A percentile compares a stretch with the other conserved stretches of the same genome.
phyloP scores from a whole-genome alignment of 768 basidiomycete genomes.

The button mushroom (Agaricus bisporus) region DNA sequence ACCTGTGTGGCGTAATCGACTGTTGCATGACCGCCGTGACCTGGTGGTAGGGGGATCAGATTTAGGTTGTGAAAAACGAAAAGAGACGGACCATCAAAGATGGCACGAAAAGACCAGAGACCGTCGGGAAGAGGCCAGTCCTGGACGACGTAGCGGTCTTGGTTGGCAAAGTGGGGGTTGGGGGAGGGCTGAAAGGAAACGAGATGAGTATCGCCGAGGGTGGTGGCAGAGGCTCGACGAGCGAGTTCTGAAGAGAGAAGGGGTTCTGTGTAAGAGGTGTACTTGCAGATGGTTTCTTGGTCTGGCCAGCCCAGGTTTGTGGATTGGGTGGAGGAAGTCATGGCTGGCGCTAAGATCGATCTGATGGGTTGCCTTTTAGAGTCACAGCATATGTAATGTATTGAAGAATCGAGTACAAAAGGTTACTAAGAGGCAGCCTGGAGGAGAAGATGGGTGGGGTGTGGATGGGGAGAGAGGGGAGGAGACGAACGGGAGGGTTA shows the following conservation, averaged over 20 bases:
- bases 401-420: neutral
- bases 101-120: slow-evolving; percentile 37
- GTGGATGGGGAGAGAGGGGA: neutral
- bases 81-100: slow-evolving; percentile 39
- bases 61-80: neutral
- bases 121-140: slow-evolving; percentile 33
- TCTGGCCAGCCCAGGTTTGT: slow-evolving; percentile 33
- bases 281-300: slow-evolving; percentile 25
- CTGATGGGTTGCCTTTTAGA: slow-evolving; percentile 3
- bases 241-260: slow-evolving; percentile 33
- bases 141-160: slow-evolving; percentile 39
- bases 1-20: slow-evolving; percentile 31
- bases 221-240: slow-evolving; percentile 27
- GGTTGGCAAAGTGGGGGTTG: slow-evolving; percentile 30
- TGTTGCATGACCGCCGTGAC: slow-evolving; percentile 42
- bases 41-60: slow-evolving; percentile 17
- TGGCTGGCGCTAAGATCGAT: neutral
- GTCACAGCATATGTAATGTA: slow-evolving; percentile 2
- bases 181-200: slow-evolving; percentile 44
- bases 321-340: slow-evolving; percentile 17
- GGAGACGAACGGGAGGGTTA: slow-evolving; percentile 15
- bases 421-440: neutral
- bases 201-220: slow-evolving; percentile 28
- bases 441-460: neutral
- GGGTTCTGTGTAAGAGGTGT: slow-evolving; percentile 36